Conservation (phyloP, 2,329 filamentous ascomycete genomes). For the Penicillium paneum region DNA sequence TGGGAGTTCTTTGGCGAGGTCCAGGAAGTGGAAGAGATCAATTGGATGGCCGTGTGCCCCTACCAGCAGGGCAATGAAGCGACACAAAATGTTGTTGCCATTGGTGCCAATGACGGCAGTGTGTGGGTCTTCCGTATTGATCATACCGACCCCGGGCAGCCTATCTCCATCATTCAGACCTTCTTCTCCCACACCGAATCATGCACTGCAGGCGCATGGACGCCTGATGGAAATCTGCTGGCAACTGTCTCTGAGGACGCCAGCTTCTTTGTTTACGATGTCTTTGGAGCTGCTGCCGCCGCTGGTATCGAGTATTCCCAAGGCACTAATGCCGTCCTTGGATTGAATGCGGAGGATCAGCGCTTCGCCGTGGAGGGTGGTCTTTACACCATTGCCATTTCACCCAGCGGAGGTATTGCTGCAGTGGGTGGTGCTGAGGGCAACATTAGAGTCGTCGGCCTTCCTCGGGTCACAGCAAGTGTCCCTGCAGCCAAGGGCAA, state of each 20-base stretch:
- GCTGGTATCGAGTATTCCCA: constrained; percentile 57
- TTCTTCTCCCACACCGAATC: constrained; percentile 86
- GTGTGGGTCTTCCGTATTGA: constrained; percentile 96
- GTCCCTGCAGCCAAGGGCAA: constrained; percentile 51
- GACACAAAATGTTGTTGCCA: constrained; percentile 75
- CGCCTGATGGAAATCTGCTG: constrained; percentile 78
- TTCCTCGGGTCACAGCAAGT: constrained; percentile 61
- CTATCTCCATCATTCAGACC: constrained; percentile 79
- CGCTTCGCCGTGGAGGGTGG: constrained; percentile 90
- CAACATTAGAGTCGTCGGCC: constrained; percentile 76
- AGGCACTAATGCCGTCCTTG: constrained; percentile 65
- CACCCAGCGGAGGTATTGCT: constrained; percentile 73
- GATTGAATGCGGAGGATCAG: constrained; percentile 76
- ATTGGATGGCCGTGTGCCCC: constrained; percentile 82
- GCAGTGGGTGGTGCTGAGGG: constrained; percentile 87
- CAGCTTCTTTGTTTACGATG: constrained; percentile 88
- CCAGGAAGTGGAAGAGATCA: constrained; percentile 91
- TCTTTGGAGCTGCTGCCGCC: constrained; percentile 73
- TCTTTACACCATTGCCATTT: constrained; percentile 80
- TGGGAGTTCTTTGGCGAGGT: constrained; percentile 71
- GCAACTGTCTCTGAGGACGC: constrained; percentile 87
- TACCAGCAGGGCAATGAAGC: constrained; percentile 46
- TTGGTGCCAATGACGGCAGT: constrained; percentile 85
- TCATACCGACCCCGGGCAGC: constrained; percentile 55
- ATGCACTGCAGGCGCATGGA: constrained; percentile 90